phyloP scores from a whole-genome alignment of 1,284 basidiomycete genomes.

The Baeospora myosura region DNA sequence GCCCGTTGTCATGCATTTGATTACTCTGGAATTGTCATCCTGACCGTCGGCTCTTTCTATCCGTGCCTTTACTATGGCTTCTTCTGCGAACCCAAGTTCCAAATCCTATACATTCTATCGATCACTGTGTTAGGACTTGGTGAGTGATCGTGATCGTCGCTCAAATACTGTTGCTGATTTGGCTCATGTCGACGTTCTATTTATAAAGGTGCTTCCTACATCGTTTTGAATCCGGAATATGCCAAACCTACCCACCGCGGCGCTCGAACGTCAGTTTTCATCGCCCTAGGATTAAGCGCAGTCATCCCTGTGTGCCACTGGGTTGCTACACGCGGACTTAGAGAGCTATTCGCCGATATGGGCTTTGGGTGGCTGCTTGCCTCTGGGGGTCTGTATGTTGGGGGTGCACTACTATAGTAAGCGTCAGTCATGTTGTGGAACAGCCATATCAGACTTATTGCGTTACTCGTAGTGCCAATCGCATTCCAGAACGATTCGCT shows the following conservation, averaged over 20 bases:
- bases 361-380: slow-evolving; percentile 63
- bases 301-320: slow-evolving; percentile 69
- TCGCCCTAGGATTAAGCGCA: slow-evolving; percentile 71
- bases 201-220: slow-evolving; percentile 54
- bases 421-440: slow-evolving; percentile 28
- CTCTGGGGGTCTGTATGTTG: slow-evolving; percentile 68
- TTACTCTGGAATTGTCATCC: slow-evolving; percentile 63
- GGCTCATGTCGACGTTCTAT: background rate
- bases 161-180: background rate
- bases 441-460: slow-evolving; percentile 11
- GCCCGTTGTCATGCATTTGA: slow-evolving; percentile 57
- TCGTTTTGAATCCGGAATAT: slow-evolving; percentile 78
- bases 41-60: slow-evolving; percentile 77
- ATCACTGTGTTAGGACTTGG: slow-evolving; percentile 57
- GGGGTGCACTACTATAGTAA: slow-evolving; percentile 77
- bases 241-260: slow-evolving; percentile 69
- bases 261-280: slow-evolving; percentile 75
- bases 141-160: slow-evolving; percentile 21
- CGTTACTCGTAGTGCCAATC: slow-evolving; percentile 55
- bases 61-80: slow-evolving; percentile 71
- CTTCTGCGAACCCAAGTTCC: slow-evolving; percentile 52
- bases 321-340: slow-evolving; percentile 49
- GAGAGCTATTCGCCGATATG: slow-evolving; percentile 51
- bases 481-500: slow-evolving; percentile 72
- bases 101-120: slow-evolving; percentile 43